These are phyloP conservation scores for Starmerella asiatica DNA, from an alignment of 805 yeast genomes.

Conservation along the genomic window DNA sequence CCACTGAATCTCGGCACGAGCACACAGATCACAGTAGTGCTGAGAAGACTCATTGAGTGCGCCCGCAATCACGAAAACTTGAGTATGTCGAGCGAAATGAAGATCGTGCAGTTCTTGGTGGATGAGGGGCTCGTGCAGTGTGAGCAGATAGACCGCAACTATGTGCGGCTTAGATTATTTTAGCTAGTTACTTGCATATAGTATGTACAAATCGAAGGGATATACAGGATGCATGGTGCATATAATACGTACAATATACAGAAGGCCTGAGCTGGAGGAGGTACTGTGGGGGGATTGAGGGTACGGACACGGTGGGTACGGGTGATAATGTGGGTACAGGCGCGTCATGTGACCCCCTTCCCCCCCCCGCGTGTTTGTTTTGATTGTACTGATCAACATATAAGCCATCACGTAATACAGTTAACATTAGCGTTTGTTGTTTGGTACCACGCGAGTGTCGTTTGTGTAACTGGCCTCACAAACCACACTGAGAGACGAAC, in stretches of 20 bases:
- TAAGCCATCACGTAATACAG: no score
- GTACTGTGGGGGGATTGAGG: neutral
- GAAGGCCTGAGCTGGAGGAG: neutral
- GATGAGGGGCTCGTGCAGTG: constrained; percentile 9
- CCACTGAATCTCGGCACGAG: constrained; percentile 5
- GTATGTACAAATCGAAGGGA: neutral
- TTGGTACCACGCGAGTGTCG: no score
- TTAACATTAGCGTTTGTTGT: no score
- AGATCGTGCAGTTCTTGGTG: constrained; percentile 10
- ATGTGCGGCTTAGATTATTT: neutral
- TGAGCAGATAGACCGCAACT: constrained; percentile 2
- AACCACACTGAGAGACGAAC: no score
- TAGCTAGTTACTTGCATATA: neutral
- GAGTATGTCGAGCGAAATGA: constrained; percentile 7
- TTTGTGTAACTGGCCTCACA: no score
- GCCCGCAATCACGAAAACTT: constrained; percentile 8
- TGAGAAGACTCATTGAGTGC: constrained; percentile 6
- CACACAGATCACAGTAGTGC: constrained; percentile 1
- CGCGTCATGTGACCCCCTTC: no score
- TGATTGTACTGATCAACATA: no score
- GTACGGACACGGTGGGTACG: no score
- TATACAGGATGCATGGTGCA: neutral
- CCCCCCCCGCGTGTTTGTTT: no score
- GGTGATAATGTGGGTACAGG: no score
- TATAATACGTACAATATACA: neutral